Base-by-base conservation (phyloP, 2,329 filamentous ascomycete genomes). In the Diaporthe caulivora region DNA sequence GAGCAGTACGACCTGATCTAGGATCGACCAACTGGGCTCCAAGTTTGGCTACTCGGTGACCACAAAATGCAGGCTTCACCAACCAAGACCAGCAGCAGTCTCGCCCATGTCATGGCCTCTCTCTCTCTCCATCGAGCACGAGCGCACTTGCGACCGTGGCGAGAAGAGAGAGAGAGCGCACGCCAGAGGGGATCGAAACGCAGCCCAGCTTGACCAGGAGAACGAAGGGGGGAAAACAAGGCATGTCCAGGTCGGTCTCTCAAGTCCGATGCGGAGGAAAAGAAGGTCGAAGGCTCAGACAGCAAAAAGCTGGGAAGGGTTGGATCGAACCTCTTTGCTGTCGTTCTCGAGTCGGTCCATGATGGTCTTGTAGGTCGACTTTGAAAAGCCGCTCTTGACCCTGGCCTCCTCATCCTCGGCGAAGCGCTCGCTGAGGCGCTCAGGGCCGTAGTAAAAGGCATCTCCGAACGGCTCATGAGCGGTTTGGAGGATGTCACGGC, bases 401-500 rank as follows among this genome's bases (percentile, higher is more conserved):
- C 91, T 86, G 44, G 84, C 82, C 53, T 84, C 83, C 68, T 83
- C 83, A 76, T 98, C 94, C 57, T 93, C 82, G 80, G 92, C 92
- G 81, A 94, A 99, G 79, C 97, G 91, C 69, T 90, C 86, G 79
- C 93, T 92, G 78, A 98, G 88, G 78, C 94, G 90, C 85, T 99
- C 97, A 9, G 96, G 95, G 69, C 97, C 96, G 81, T 93, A 98
- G 86, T 98, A 98, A 82, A 96, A 98, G 75, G 95, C 94, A 84
- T 98, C 97, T 70, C 96, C 96, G 84, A 98, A 98, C 7, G 97
- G 97, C 86, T 99, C 97, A 83, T 98, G 97, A 78, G 97, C 88
- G 81, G 94, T 97, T 79, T 92, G 88, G 74, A 98, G 89, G 70
- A 88, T 92, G 80, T 97, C 92, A 78, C 90, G 90, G 78, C 95